Base-by-base conservation (phyloP, 2,329 filamentous ascomycete species). In the Alternaria triticimaculans region DNA sequence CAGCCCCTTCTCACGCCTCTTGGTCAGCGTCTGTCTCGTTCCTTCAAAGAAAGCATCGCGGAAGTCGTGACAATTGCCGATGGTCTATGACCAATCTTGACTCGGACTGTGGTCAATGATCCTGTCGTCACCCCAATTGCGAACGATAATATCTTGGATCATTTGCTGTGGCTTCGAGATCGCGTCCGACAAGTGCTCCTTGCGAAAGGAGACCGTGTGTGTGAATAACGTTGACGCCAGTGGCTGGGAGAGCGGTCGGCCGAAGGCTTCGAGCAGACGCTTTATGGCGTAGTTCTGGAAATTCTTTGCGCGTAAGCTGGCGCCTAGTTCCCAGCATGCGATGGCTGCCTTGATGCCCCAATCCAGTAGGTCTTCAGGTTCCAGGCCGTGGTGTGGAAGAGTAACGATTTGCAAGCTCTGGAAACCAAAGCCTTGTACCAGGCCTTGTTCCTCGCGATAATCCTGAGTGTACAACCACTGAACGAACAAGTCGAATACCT, bases 281-380 rank as follows among this genome's bases (percentile, higher is more conserved):
- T 50, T 14, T 1, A 30, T 30, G 26, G 48, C 48, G 2, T 50
- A 50, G 4, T 30, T 30, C n/a, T 50, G n/a, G 11, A 50, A 30
- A 1, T 3, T 1, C 4, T 50, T 50, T 10, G 48, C 48, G 5
- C 6, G 3, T 2, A 20, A 3, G 11, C 9, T 30, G 6, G 6
- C 25, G n/a, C 25, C 25, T 0, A 50, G 48, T 6, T 30, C 11
- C 23, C 26, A 50, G n/a, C 48, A 15, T 6, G 1, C 7, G 9
- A 33, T 1, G 0, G 26, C 26, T 51, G 48, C 18, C 4, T 51
- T 21, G 1, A 33, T 1, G 0, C 7, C 2, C 18, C 48, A 30
- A 12, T 20, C 26, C 20, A n/a, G n/a, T n/a, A n/a, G n/a, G n/a
- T n/a, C n/a, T n/a, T n/a, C n/a, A n/a, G n/a, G n/a, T n/a, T n/a